Evolutionary conservation across 352 stramenopile genomes (phyloP), one percentile per base, ranked within the genome.

Genomic region (Peronospora destructor): DNA sequence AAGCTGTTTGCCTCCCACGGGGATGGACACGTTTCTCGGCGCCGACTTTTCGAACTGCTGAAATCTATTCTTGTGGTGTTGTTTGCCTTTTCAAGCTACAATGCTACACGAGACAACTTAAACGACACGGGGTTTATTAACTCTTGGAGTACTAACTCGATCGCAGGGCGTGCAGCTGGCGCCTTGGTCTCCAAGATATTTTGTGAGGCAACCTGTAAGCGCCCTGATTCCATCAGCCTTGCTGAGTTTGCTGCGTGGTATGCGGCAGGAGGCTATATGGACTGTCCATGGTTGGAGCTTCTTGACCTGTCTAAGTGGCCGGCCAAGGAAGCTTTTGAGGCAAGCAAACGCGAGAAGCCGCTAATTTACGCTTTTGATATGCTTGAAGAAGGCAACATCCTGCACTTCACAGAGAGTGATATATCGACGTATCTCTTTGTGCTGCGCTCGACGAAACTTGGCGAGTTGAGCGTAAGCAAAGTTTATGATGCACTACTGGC

Each of bases 211-310:
- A 72, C 54, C 23, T 80, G 72, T 13, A 72, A 82, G 12, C 63
- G 84, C 33, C 28, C 73, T 0, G 79, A 96, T 45, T 66, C 67
- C 4, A 92, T 98, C 21, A 93, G 68, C 29, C 94, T 98, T 40
- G 76, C 92, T 32, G 88, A 98, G 47, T 98, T 98, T 73, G 94
- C 92, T 4, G 79, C 93, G 9, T 98, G 95, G 95, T 98, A 98
- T 53, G 95, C 91, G 0, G 80, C 84, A 23, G 87, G 87, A 28
- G 94, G 94, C 5, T 97, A 97, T 59, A 87, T 95, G 59, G 87
- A 92, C 36, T 97, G 94, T 51, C 86, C 91, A 10, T 98, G 95
- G 95, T 61, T 98, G 6, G 95, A 98, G 58, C 62, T 98, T 8
- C 56, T 98, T 9, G 91, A 98, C 62, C 54, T 98, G 47, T 84